phyloP scores from a whole-genome alignment of 495 filamentous ascomycete genomes.

The Penicillium silybi region DNA sequence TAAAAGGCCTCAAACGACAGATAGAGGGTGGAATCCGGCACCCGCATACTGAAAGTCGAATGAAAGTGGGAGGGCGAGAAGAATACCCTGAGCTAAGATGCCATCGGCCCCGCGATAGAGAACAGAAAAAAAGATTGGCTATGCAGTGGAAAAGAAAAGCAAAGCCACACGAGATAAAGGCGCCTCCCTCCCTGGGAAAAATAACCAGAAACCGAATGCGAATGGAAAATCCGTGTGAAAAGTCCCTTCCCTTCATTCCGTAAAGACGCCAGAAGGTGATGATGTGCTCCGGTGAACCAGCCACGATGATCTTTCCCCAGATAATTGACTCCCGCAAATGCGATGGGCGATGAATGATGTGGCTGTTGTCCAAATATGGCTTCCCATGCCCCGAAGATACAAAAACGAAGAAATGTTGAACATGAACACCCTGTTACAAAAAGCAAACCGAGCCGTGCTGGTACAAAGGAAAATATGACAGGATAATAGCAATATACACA shows the following conservation, averaged over 20 bases:
- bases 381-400: slow-evolving; percentile 8
- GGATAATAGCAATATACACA: slow-evolving; percentile 5
- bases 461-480: slow-evolving; percentile 7
- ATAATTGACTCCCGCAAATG: slow-evolving; percentile 29
- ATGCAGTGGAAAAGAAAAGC: slow-evolving; percentile 2
- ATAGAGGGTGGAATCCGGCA: slow-evolving; percentile 8
- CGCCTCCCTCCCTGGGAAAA: slow-evolving; percentile 5
- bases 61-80: background rate
- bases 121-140: slow-evolving; percentile 1
- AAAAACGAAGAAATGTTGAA: background rate
- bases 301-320: slow-evolving; percentile 18
- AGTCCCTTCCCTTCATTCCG: slow-evolving; percentile 11
- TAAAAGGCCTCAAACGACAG: slow-evolving; percentile 4
- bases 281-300: slow-evolving; percentile 26
- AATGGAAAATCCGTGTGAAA: slow-evolving; percentile 11
- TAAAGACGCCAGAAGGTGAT: slow-evolving; percentile 14
- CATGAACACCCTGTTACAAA: slow-evolving; percentile 7
- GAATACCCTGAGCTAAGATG: background rate
- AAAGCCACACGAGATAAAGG: slow-evolving; percentile 3
- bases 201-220: slow-evolving; percentile 6
- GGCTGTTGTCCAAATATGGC: slow-evolving; percentile 6
- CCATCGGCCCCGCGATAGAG: background rate
- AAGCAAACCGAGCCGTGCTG: background rate
- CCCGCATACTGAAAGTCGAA: slow-evolving; percentile 1
- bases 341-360: slow-evolving; percentile 8